Percentiles rank a stretch among this genome's conserved stretches.
Conservation (phyloP, 2,329 filamentous ascomycete genomes). For the Aspergillus pseudoviridinutans region DNA sequence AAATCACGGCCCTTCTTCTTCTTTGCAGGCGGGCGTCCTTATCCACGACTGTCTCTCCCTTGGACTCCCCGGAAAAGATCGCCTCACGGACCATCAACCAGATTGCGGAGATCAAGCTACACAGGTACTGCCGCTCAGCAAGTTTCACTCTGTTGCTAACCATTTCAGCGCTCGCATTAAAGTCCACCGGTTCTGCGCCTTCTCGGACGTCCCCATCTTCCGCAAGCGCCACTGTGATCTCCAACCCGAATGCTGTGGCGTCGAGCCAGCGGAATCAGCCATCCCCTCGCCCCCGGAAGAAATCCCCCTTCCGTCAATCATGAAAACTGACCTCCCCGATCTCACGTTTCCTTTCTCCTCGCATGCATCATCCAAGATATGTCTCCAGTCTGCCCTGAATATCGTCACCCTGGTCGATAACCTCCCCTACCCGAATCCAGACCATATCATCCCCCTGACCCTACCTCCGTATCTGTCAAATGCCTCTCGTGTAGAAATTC, state of each 20-base stretch:
- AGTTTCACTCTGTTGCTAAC: neutral
- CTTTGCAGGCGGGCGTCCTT: slow-evolving; percentile 4
- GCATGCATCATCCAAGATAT: slow-evolving; percentile 23
- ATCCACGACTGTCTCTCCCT: slow-evolving; percentile 2
- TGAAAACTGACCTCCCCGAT: neutral
- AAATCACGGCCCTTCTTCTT: slow-evolving; percentile 13
- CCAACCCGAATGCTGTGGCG: slow-evolving; percentile 1
- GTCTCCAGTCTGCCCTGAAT: slow-evolving; percentile 23
- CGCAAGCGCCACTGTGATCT: slow-evolving; percentile 22
- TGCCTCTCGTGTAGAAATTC: slow-evolving; percentile 7
- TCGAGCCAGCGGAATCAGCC: neutral
- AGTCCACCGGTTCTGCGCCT: slow-evolving; percentile 26
- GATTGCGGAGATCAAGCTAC: slow-evolving; percentile 27
- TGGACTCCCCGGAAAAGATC: slow-evolving; percentile 15
- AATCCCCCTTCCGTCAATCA: neutral
- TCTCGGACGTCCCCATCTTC: slow-evolving; percentile 24
- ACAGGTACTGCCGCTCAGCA: slow-evolving; percentile 8
- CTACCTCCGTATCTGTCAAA: slow-evolving; percentile 2
- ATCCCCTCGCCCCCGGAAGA: neutral
- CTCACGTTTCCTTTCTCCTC: slow-evolving; percentile 19
- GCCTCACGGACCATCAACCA: slow-evolving; percentile 17
- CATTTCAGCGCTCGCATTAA: slow-evolving; percentile 25
- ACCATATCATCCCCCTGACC: neutral
- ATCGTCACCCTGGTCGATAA: slow-evolving; percentile 23
- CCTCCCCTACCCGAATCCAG: slow-evolving; percentile 20